phyloP scores from a whole-genome alignment of 164 flowering plant species.

The Nelumbo lutea region DNA sequence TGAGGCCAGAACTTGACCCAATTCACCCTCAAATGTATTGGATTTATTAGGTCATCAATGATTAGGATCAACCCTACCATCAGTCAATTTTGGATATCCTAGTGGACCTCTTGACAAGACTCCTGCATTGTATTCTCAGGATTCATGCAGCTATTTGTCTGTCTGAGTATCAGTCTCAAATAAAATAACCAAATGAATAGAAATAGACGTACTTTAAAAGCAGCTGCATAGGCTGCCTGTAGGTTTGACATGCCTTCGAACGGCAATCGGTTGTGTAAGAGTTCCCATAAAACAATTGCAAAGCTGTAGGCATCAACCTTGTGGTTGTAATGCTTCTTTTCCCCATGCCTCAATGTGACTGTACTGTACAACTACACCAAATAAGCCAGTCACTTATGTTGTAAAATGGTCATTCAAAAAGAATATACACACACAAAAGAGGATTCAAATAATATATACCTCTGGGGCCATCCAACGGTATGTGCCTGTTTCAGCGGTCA shows the following conservation, averaged over 20 bases:
- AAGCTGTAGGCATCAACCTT: slow-evolving; percentile 96
- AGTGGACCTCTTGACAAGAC: not conserved
- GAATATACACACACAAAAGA: not conserved
- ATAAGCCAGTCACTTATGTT: not conserved
- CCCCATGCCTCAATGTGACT: slow-evolving; percentile 90
- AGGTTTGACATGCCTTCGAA: slow-evolving; percentile 99
- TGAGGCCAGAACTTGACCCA: not conserved
- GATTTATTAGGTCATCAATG: not conserved
- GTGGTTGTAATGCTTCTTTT: slow-evolving; percentile 94
- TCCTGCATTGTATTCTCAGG: not conserved
- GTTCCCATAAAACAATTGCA: slow-evolving; percentile 94
- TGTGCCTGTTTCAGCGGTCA: slow-evolving; percentile 97
- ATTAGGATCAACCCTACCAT: not conserved
- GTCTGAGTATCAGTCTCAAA: not conserved
- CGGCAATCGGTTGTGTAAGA: slow-evolving; percentile 78
- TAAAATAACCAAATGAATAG: not conserved
- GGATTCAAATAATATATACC: slow-evolving; percentile 36
- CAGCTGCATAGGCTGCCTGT: slow-evolving; percentile 98
- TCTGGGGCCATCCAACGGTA: slow-evolving; percentile 99
- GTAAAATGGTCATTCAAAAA: not conserved
- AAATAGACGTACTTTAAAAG: slow-evolving; percentile 63
- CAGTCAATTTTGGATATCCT: not conserved
- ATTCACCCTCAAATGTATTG: not conserved
- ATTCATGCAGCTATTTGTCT: not conserved
- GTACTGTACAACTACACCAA: slow-evolving; percentile 81